A percentile compares a stretch with the other conserved stretches of the same genome.
phyloP scores from a whole-genome alignment of 2,329 filamentous ascomycete genomes.

The Kalmusia sp. region DNA sequence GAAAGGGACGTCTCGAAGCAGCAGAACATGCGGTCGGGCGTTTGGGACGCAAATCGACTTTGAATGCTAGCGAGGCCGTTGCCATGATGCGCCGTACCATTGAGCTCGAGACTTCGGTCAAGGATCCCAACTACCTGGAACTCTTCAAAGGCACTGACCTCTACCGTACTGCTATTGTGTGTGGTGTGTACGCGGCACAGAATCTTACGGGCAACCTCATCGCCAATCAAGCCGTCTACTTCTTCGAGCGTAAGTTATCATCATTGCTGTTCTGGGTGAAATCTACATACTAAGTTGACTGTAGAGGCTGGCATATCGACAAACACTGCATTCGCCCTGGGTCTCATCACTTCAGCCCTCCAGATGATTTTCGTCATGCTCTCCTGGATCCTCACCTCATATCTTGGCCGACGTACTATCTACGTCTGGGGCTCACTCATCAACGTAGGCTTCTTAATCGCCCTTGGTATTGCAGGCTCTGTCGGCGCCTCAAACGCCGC shows the following conservation, averaged over 20 bases:
- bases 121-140: conserved; percentile 58
- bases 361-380: conserved; percentile 69
- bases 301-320: conserved; percentile 66
- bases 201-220: conserved; percentile 70
- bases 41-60: conserved; percentile 55
- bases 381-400: conserved; percentile 71
- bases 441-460: conserved; percentile 62
- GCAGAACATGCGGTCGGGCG: conserved; percentile 57
- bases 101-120: conserved; percentile 59
- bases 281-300: conserved; percentile 19
- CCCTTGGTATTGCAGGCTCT: conserved; percentile 66
- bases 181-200: conserved; percentile 65
- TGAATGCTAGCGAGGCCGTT: conserved; percentile 54
- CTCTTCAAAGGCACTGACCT: conserved; percentile 63
- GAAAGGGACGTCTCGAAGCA: conserved; percentile 50
- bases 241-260: conserved; percentile 60
- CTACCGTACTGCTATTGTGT: conserved; percentile 63
- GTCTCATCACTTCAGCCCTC: conserved; percentile 70
- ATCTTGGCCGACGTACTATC: conserved; percentile 68
- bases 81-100: conserved; percentile 67
- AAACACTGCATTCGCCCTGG: conserved; percentile 65
- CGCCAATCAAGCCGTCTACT: conserved; percentile 68
- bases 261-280: conserved; percentile 30
- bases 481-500: conserved; percentile 51
- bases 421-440: conserved; percentile 67